Base-by-base conservation (phyloP, 2,329 filamentous ascomycete genomes). In the Hymenoscyphus occultus region DNA sequence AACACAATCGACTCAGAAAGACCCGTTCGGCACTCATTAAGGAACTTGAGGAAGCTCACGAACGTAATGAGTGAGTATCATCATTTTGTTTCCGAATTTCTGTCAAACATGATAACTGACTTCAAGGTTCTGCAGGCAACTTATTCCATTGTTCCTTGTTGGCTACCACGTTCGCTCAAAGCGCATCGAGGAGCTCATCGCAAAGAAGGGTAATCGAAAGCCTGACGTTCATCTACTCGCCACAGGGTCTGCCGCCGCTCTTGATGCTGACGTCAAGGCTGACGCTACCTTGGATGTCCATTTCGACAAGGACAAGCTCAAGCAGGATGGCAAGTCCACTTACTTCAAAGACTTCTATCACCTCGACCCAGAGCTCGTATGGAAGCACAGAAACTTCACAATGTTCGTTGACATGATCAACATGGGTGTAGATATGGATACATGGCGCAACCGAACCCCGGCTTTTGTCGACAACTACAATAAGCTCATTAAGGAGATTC, bases 341-440 rank as follows among this genome's bases (percentile, higher is more conserved):
- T 22, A 35, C n/a, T 67, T 63, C 48, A 45, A 63, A 54, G 16
- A 22, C 9, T 10, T 61, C 6, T 67, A 67, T 31, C 58, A 64
- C 14, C 28, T 65, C 14, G 56, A 60, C 1, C 60, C 62, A 16
- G 9, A 54, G 14, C 31, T 58, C 14, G 60, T 62, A 16, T 64
- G 63, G 63, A 57, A 63, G 40, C 54, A 63, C 10, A 58, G 60
- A 14, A 9, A 64, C 10, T 67, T 67, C 60, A 63, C 42, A 28
- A 67, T 61, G 40, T 65, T 67, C 35, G 59, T 59, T 14, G 39
- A 67, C n/a, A 59, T 62, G 10, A 22, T 65, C 13, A 58, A 65
- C n/a, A 60, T 57, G 64, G 35, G 32, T 16, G 32, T 22, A n/a
- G 60, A 65, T 35, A 65, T 65, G 64, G 60, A 57, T 10, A n/a